phyloP scores from a whole-genome alignment of 1,284 basidiomycete genomes.

The Cystobasidium slooffiae region DNA sequence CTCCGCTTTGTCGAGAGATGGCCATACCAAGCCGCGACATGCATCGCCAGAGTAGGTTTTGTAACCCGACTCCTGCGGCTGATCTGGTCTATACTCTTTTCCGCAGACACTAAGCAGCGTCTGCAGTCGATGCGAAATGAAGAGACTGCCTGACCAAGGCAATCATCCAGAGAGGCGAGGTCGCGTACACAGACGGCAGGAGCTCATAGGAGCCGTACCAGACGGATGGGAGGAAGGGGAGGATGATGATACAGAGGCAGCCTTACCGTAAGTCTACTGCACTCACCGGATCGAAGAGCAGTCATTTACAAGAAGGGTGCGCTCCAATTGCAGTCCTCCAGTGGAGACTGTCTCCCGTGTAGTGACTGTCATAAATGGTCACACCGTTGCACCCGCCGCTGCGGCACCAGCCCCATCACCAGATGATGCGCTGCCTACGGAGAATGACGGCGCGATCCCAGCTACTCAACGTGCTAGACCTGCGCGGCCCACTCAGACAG shows the following conservation, averaged over 20 bases:
- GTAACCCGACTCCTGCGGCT: neutral
- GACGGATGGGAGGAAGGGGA: no score
- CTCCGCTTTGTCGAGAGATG: no score
- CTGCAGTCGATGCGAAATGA: neutral
- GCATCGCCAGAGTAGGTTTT: no score
- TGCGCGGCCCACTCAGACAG: neutral
- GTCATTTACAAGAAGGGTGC: no score
- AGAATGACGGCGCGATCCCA: neutral
- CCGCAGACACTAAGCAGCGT: neutral
- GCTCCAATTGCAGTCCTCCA: neutral
- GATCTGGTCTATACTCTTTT: neutral
- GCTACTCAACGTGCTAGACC: neutral
- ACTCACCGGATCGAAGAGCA: no score
- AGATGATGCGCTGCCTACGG: neutral
- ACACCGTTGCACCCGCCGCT: slow-evolving; percentile 4
- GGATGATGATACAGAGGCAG: neutral
- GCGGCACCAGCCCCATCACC: neutral
- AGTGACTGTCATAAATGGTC: slow-evolving; percentile 30
- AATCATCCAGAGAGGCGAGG: neutral
- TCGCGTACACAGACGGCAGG: neutral
- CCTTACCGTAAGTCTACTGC: neutral
- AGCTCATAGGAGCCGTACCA: neutral
- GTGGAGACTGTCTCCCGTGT: neutral
- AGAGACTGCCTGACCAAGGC: neutral
- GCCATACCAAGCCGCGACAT: no score